phyloP scores from a whole-genome alignment of 2,329 filamentous ascomycete species.

The Penicillium sp. region DNA sequence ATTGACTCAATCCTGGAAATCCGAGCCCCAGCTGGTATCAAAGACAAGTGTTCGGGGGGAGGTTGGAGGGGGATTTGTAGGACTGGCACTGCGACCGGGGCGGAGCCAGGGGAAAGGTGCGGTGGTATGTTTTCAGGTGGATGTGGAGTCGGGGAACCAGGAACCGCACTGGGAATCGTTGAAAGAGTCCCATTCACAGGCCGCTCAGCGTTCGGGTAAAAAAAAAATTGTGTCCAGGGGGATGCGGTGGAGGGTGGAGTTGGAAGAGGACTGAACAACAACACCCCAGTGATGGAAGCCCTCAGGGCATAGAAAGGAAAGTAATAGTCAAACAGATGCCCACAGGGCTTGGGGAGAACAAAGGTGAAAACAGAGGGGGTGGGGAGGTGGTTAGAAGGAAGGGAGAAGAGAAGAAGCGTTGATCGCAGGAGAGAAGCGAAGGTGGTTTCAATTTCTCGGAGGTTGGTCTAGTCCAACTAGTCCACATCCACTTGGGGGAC shows the following conservation, averaged over 20 bases:
- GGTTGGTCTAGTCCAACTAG: slow-evolving; percentile 25
- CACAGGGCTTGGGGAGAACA: slow-evolving; percentile 21
- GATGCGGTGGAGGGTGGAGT: slow-evolving; percentile 9
- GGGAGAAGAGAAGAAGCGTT: slow-evolving; percentile 5
- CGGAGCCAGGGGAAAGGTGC: slow-evolving; percentile 22
- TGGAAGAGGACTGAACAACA: slow-evolving; percentile 12
- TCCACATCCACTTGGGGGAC: slow-evolving; percentile 1
- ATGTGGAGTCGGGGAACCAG: slow-evolving; percentile 35
- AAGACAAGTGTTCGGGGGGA: slow-evolving; percentile 7
- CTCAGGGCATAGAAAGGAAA: slow-evolving; percentile 22
- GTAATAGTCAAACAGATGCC: slow-evolving; percentile 16
- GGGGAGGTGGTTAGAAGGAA: slow-evolving; percentile 21
- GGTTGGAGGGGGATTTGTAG: slow-evolving; percentile 10
- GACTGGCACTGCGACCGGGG: slow-evolving; percentile 11
- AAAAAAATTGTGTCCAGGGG: slow-evolving; percentile 22
- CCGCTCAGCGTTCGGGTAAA: slow-evolving; percentile 20
- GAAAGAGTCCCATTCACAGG: slow-evolving; percentile 29
- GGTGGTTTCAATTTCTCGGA: slow-evolving; percentile 28
- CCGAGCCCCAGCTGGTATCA: slow-evolving; percentile 18
- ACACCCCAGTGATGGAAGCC: slow-evolving; percentile 17
- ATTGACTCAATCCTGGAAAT: slow-evolving; percentile 5
- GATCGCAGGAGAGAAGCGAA: slow-evolving; percentile 20
- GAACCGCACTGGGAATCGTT: slow-evolving; percentile 30
- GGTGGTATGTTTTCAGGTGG: slow-evolving; percentile 25
- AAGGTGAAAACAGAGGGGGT: slow-evolving; percentile 26